Percentiles rank a stretch among this genome's conserved stretches.
These are phyloP conservation scores for Rhododendron griersonianum DNA, from an alignment of 148 eudicot species.

Conservation along the genomic window DNA sequence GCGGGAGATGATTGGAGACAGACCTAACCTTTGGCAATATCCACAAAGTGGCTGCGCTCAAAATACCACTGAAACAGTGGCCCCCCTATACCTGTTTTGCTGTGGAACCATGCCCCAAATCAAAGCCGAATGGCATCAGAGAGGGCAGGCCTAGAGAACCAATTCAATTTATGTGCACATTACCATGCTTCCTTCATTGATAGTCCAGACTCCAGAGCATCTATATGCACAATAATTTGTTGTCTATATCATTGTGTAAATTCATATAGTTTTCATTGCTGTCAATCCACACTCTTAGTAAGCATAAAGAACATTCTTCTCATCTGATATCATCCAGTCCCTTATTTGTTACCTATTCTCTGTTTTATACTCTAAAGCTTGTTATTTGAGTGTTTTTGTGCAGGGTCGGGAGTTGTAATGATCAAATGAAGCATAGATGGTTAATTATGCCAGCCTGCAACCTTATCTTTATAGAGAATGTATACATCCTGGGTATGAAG, in stretches of 20 bases:
- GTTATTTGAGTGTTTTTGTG: not conserved
- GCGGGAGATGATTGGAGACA: too few relatives aligned
- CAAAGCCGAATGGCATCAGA: too few relatives aligned
- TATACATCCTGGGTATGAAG: not conserved
- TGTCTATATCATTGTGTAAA: not conserved
- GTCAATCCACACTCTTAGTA: not conserved
- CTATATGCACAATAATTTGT: too few relatives aligned
- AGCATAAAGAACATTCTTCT: not conserved
- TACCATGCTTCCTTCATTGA: too few relatives aligned
- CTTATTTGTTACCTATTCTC: not conserved
- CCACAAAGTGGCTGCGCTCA: too few relatives aligned
- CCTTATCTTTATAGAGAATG: not conserved
- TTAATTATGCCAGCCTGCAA: not conserved
- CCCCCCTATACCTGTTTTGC: too few relatives aligned
- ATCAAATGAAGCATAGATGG: not conserved
- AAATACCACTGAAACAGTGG: too few relatives aligned
- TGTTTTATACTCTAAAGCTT: not conserved
- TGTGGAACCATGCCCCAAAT: too few relatives aligned
- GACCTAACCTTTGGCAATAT: too few relatives aligned
- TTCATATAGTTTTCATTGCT: not conserved
- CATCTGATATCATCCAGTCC: not conserved
- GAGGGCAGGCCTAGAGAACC: too few relatives aligned
- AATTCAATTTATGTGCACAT: too few relatives aligned
- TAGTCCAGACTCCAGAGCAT: too few relatives aligned
- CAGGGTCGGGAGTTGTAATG: not conserved